Evolutionary conservation across 2,329 filamentous ascomycete genomes (phyloP).

Genomic region (Graphium sp.): DNA sequence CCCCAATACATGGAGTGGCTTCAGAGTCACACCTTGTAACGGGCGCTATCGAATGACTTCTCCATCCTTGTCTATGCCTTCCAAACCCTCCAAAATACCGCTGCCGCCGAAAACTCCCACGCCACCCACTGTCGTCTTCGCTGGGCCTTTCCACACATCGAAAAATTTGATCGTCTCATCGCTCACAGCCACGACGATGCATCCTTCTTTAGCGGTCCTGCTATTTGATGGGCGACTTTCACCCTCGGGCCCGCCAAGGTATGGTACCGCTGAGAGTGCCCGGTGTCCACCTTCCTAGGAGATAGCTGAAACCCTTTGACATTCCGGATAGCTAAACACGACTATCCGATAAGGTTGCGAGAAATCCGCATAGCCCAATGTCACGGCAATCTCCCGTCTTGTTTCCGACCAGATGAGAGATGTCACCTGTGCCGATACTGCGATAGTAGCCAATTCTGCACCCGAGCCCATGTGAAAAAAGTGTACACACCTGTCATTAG

Average conservation of each 20-base stretch:
- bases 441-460: conserved; percentile 72
- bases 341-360: conserved; percentile 81
- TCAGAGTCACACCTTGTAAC: too few relatives aligned
- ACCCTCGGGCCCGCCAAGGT: conserved; percentile 40
- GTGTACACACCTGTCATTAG: conserved; percentile 88
- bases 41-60: conserved; percentile 55
- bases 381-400: conserved; percentile 75
- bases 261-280: conserved; percentile 76
- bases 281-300: conserved; percentile 68
- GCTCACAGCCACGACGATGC: conserved; percentile 80
- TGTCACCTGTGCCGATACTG: conserved; percentile 85
- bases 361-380: conserved; percentile 84
- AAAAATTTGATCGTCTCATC: conserved; percentile 91
- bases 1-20: too few relatives aligned
- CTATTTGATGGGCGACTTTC: conserved; percentile 11
- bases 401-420: conserved; percentile 80
- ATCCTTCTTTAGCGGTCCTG: conserved; percentile 23
- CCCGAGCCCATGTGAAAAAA: conserved; percentile 85
- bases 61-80: conserved; percentile 62
- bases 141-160: conserved; percentile 68
- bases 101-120: conserved; percentile 60
- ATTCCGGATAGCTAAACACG: conserved; percentile 89
- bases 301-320: conserved; percentile 68
- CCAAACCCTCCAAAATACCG: conserved; percentile 66
- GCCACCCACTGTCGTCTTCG: conserved; percentile 31